These are phyloP conservation scores for Thelonectria olida DNA, from an alignment of 2,329 filamentous ascomycete species.

Conservation along the genomic window DNA sequence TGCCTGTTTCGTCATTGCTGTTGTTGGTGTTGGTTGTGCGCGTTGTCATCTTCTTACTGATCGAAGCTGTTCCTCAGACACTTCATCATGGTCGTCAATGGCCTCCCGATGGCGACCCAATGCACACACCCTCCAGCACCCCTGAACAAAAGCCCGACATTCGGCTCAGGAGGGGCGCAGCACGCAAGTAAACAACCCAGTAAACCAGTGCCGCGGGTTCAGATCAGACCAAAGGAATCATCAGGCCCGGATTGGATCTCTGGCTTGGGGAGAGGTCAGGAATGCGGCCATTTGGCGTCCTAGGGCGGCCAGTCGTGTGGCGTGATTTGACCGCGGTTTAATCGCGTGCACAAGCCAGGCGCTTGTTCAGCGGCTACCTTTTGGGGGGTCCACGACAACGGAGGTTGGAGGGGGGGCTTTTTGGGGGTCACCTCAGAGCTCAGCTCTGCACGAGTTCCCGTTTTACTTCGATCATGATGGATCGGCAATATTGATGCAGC, in stretches of 20 bases:
- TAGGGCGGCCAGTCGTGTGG: constrained; percentile 19
- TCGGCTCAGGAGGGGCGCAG: not conserved
- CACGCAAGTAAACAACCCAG: constrained; percentile 7
- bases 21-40: not conserved
- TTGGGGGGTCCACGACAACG: constrained; percentile 26
- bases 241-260: constrained; percentile 15
- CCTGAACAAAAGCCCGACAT: constrained; percentile 2
- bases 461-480: not conserved
- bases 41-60: not conserved
- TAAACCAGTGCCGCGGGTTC: constrained; percentile 5
- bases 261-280: not conserved
- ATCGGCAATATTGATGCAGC: not conserved
- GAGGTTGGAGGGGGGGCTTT: no score
- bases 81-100: constrained; percentile 1
- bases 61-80: not conserved
- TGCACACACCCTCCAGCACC: not conserved
- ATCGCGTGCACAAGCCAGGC: constrained; percentile 16
- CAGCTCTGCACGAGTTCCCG: not conserved
- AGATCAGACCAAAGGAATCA: constrained; percentile 2
- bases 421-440: not conserved
- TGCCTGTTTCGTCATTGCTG: constrained; percentile 2
- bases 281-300: constrained; percentile 2
- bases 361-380: constrained; percentile 25
- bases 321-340: constrained; percentile 7
- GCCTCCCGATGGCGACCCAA: constrained; percentile 5